Evolutionary conservation across 2,329 filamentous ascomycete genomes (phyloP), one percentile per base, ranked within the genome.

Genomic region (Pseudocercospora fuligena): DNA sequence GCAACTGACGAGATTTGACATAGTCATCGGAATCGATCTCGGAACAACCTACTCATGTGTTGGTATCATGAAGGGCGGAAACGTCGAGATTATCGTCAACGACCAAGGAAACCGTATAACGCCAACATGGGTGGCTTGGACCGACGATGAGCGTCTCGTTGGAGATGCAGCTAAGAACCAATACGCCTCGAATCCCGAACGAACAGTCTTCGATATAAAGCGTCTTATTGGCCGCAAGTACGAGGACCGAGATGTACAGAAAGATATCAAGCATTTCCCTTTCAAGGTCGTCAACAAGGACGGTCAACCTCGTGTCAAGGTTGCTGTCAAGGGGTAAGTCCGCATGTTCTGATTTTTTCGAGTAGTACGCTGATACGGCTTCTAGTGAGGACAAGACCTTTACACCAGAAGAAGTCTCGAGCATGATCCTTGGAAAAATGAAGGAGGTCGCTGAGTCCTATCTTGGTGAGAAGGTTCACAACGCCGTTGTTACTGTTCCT

Each of bases 121-220:
- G 76, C 93, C 93, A 64, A 80, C 78, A n/a, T 80, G 77, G 72
- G 78, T 80, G 51, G 78, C 78, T 64, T 80, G 97, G 82, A 98
- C 93, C 82, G 94, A 98, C 77, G 93, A 97, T 72, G 95, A 98
- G 84, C 90, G 95, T 79, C 87, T 99, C 73, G 93, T 99, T 74
- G 95, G 95, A 87, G 95, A 99, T 82, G 93, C 95, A 56, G 93
- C 93, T 77, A 97, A 97, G 90, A 96, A 97, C 85, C 93, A 97
- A 86, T 93, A 78, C 76, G 81, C 83, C 65, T 79, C 79, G 70
- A 85, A 85, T 77, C 83, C 83, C 63, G 71, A 80, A 69, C 77
- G 80, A 69, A 85, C 83, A 61, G 76, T 85, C 68, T 85, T 83
- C 78, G 73, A 76, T 65, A 77, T 77, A 80, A 85, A 85, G 81